These are phyloP conservation scores for Biscogniauxia marginata DNA, from an alignment of 2,329 filamentous ascomycete species.

Conservation along the genomic window DNA sequence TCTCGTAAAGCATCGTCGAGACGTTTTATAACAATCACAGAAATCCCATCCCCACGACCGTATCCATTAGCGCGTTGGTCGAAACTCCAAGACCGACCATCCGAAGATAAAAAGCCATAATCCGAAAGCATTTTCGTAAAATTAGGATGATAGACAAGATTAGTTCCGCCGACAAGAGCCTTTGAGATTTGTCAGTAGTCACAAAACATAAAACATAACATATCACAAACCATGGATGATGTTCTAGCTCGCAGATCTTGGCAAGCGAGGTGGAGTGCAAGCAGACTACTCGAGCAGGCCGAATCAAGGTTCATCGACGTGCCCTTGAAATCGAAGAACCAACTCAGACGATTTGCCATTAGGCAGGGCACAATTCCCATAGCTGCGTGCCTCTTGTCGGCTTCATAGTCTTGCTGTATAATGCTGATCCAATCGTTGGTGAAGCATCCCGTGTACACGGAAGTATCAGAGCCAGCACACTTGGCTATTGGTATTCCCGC, in stretches of 20 bases:
- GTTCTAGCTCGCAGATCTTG: constrained; percentile 3
- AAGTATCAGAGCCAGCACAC: constrained; percentile 3
- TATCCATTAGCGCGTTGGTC: constrained; percentile 17
- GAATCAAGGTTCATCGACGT: constrained; percentile 9
- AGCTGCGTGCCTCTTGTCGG: constrained; percentile 2
- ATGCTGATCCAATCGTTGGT: constrained; percentile 10
- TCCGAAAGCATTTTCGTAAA: constrained; percentile 9
- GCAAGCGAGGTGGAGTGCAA: constrained; percentile 11
- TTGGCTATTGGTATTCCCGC: constrained; percentile 9
- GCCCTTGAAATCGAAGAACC: constrained; percentile 13
- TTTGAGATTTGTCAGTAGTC: neutral
- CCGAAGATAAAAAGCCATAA: constrained; percentile 37
- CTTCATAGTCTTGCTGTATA: constrained; percentile 6
- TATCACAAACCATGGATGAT: neutral
- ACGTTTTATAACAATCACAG: constrained; percentile 47
- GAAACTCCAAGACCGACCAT: constrained; percentile 8
- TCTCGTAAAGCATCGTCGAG: constrained; percentile 43
- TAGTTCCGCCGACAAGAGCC: constrained; percentile 8
- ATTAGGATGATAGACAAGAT: constrained; percentile 8
- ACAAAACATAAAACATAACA: neutral
- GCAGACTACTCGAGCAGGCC: constrained; percentile 11
- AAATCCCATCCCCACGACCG: constrained; percentile 50
- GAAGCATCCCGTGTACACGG: constrained; percentile 11
- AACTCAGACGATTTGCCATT: constrained; percentile 13
- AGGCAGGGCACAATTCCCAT: constrained; percentile 2